Percentiles rank a stretch among this genome's conserved stretches.
Conservation (phyloP, 208 protist species). For the Crithidia expoeki region DNA sequence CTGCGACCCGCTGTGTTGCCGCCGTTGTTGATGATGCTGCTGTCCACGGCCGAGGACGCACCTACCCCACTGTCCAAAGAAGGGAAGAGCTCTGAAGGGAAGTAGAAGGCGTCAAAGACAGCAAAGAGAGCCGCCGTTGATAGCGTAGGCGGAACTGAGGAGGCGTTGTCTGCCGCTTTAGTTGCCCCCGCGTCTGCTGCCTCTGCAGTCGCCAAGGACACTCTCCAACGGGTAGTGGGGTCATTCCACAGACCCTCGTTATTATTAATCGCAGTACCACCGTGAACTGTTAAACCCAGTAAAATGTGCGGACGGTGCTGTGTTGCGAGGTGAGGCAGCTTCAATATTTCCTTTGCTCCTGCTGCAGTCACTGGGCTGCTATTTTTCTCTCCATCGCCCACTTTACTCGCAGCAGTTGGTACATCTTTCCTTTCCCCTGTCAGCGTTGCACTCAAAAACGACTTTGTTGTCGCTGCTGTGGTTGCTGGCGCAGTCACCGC, state of each 20-base stretch:
- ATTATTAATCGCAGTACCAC: background rate
- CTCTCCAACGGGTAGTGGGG: conserved; percentile 15
- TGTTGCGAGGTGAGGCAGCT: background rate
- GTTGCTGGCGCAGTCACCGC: conserved; percentile 6
- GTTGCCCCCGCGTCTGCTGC: background rate
- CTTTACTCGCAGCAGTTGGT: background rate
- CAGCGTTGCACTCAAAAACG: background rate
- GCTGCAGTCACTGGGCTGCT: background rate
- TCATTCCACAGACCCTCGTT: background rate
- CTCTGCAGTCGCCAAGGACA: background rate
- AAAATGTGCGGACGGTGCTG: conserved; percentile 32
- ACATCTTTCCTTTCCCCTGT: background rate
- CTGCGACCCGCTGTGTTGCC: background rate
- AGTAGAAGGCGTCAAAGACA: conserved; percentile 40
- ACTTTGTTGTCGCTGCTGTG: background rate
- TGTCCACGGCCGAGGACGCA: background rate
- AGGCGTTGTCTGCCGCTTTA: background rate
- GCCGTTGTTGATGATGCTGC: background rate
- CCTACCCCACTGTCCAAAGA: background rate
- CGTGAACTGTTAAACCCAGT: conserved; percentile 12
- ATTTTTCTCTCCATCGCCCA: background rate
- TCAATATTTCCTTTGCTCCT: background rate
- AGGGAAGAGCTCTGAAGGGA: conserved; percentile 33
- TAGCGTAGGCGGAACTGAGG: too few species aligned
- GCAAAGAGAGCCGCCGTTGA: conserved; percentile 16